Percentiles rank a stretch among this genome's conserved stretches.
phyloP scores from a whole-genome alignment of 2,329 filamentous ascomycete genomes.

The Stagonosporopsis vannaccii region DNA sequence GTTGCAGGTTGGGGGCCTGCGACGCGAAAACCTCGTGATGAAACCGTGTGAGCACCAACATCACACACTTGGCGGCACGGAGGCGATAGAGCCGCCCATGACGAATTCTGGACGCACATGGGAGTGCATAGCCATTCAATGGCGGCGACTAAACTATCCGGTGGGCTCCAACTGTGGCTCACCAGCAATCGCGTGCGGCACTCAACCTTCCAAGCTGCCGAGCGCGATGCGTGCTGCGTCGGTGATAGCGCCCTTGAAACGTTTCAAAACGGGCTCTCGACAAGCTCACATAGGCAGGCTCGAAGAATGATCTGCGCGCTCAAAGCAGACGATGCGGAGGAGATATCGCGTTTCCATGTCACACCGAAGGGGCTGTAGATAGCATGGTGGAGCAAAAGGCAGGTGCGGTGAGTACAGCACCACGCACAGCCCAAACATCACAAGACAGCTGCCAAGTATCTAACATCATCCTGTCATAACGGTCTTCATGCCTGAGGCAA shows the following conservation, averaged over 20 bases:
- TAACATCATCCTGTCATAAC: constrained; percentile 30
- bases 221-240: constrained; percentile 21
- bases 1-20: constrained; percentile 49
- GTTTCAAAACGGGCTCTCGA: constrained; percentile 20
- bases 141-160: constrained; percentile 41
- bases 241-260: constrained; percentile 24
- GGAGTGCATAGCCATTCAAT: constrained; percentile 37
- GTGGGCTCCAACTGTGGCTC: constrained; percentile 31
- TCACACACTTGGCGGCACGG: constrained; percentile 38
- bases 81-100: constrained; percentile 39
- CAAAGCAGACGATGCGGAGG: neutral
- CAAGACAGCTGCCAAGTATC: constrained; percentile 29
- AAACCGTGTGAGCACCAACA: constrained; percentile 47
- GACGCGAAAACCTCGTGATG: constrained; percentile 44
- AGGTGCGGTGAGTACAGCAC: constrained; percentile 12
- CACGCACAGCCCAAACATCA: constrained; percentile 30
- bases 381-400: neutral
- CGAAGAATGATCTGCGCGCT: neutral
- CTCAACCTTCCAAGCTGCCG: constrained; percentile 22
- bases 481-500: constrained; percentile 32
- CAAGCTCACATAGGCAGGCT: neutral
- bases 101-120: constrained; percentile 20
- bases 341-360: neutral
- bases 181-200: constrained; percentile 29
- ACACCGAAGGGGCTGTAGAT: neutral